Base-by-base conservation (phyloP, 2,329 filamentous ascomycete genomes). In the Diaporthe sp. region DNA sequence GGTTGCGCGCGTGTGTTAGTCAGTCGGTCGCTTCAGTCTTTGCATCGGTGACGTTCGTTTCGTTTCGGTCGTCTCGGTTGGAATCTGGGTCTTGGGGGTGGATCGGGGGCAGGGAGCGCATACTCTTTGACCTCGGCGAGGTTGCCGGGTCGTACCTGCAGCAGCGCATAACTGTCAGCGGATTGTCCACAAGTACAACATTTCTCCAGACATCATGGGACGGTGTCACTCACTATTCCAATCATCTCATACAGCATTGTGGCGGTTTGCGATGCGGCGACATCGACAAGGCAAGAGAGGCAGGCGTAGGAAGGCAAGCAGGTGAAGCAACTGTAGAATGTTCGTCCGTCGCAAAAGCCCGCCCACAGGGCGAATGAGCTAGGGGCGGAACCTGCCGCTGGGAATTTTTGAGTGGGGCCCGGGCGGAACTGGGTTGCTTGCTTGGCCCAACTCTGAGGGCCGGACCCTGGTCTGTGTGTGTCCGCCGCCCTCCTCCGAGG, bases 191-290 rank as follows among this genome's bases (percentile, higher is more conserved):
- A 5, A 15, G 2, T 17, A 1, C 13, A 28, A 13, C 10, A 4
- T 13, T 2, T 15, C 12, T 19, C 28, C 13, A 15, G 15, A 17
- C 15, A 17, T 19, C 6, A 6, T 25, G 30, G 52, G 13, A 54
- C 19, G 52, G 30, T 6, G 30, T n/a, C 0, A 87, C 93, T 81
- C 87, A 98, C 97, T 86, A 98, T 93, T 84, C 94, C 97, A 85
- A 99, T 97, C 82, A 98, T 88, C 88, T 99, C 97, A 89, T 99
- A 99, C 86, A 99, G 88, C 97, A 99, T 98, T 78, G 84, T 89
- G 82, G 79, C 75, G 70, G 58, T 54, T 57, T 61, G 60, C 61
- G 61, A 54, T 76, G 72, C 70, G 66, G 52, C 75, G 52, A 66
- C 75, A 73, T 73, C 40, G 66, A 73, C 50, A 33, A 55, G 22